Evolutionary conservation across 2,329 filamentous ascomycete species (phyloP).

Genomic region (Botrytis tulipae): DNA sequence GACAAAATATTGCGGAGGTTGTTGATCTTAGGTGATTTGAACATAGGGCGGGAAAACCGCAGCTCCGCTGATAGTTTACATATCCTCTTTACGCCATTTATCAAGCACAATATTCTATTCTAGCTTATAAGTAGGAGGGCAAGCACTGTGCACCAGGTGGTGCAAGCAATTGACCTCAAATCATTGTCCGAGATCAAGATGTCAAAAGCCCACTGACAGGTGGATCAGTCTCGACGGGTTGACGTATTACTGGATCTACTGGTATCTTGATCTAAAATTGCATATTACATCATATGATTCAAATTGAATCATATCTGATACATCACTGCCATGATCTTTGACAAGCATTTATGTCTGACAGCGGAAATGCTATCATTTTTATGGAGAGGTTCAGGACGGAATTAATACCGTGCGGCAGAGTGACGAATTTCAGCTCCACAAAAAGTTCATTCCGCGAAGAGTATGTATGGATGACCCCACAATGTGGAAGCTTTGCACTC

Average conservation of each 20-base stretch:
- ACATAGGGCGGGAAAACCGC: background rate
- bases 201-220: background rate
- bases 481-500: background rate
- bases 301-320: background rate
- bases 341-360: background rate
- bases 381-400: background rate
- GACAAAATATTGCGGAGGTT: background rate
- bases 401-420: slow-evolving; percentile 7
- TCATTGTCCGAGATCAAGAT: background rate
- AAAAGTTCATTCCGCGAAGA: slow-evolving; percentile 1
- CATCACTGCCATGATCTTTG: background rate
- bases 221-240: background rate
- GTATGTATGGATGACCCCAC: background rate
- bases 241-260: background rate
- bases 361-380: background rate
- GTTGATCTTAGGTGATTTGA: background rate
- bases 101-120: background rate
- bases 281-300: background rate
- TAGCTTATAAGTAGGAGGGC: background rate
- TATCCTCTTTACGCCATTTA: background rate
- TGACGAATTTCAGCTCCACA: background rate
- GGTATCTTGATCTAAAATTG: background rate
- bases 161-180: background rate
- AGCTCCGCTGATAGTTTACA: background rate
- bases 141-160: background rate